Evolutionary conservation across 1,284 basidiomycete species (phyloP), one percentile per base, ranked within the genome.

Genomic region (Ceratobasidium sp.): DNA sequence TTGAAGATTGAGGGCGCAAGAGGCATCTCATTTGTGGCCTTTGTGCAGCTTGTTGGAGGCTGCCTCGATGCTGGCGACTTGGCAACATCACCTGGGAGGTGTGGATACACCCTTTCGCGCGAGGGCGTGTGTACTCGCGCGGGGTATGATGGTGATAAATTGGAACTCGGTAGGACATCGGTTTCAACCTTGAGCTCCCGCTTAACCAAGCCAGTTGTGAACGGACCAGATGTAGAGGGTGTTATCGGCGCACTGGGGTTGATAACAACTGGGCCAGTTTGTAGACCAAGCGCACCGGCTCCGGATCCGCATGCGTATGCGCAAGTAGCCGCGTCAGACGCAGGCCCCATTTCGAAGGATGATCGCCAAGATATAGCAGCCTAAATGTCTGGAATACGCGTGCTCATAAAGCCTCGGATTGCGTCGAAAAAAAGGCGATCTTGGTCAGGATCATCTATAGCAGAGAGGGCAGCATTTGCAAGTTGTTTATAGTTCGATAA

Each of bases 101-200:
- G 63, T 13, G 63, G 63, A n/a, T 67, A 67, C 18, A 67, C n/a
- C 38, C 63, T 67, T 49, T 67, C 63, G 35, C 63, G 63, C 47
- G 63, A 54, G 18, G 63, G 63, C 23, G 63, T 67, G 30, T 44
- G 49, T 14, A 50, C n/a, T 8, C 18, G 30, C 13, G 49, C 16
- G 49, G 63, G 63, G 13, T 49, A 67, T 41, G 63, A 67, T 11
- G 41, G 63, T 2, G 55, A 21, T 9, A 49, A 41, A 30, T 54
- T 49, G 14, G 63, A 52, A 26, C 35, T 55, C 4, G 49, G 35
- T n/a, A n/a, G n/a, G n/a, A 26, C 18, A 16, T 16, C 28, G 28
- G 46, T 30, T 11, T 35, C 62, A 30, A 44, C 21, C n/a, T 55
- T 55, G n/a, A 23, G 47, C 11, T 67, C 63, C 16, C 63, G 63